A percentile compares a stretch with the other conserved stretches of the same genome.
phyloP scores from a whole-genome alignment of 306 rosid genomes.

The Cucumis cinereus region DNA sequence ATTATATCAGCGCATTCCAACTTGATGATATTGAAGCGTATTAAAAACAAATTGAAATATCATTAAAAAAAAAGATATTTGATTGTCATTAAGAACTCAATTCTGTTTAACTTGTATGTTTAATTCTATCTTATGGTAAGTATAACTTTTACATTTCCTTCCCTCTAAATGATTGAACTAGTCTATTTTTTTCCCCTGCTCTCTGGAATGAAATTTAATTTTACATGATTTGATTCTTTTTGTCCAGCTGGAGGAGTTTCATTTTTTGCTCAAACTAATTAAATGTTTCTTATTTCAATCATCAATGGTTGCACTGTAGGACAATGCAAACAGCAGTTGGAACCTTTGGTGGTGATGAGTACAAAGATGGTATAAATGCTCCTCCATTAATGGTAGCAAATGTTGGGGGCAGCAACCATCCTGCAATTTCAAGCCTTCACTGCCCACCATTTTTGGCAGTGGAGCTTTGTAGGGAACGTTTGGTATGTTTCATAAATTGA shows the following conservation, averaged over 20 bases:
- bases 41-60: neutral
- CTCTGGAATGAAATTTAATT: neutral
- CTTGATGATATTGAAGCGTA: neutral
- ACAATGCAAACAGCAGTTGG: constrained; percentile 98
- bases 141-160: neutral
- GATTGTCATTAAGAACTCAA: neutral
- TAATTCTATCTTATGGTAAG: neutral
- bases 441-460: constrained; percentile 68
- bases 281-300: neutral
- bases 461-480: constrained; percentile 79
- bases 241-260: neutral
- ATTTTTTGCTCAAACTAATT: neutral
- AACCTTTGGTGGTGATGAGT: constrained; percentile 64
- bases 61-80: neutral
- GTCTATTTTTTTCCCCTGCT: neutral
- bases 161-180: neutral
- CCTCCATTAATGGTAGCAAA: constrained; percentile 69
- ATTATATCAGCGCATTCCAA: neutral
- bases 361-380: constrained; percentile 33
- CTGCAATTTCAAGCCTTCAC: constrained; percentile 53
- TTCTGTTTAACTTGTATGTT: neutral
- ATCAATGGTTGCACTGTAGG: constrained; percentile 24
- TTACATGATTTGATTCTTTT: neutral
- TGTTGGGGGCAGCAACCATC: constrained; percentile 43
- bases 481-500: constrained; percentile 33